Evolutionary conservation across 1,284 basidiomycete genomes (phyloP), one percentile per base, ranked within the genome.

Genomic region (Agaricales sp.): DNA sequence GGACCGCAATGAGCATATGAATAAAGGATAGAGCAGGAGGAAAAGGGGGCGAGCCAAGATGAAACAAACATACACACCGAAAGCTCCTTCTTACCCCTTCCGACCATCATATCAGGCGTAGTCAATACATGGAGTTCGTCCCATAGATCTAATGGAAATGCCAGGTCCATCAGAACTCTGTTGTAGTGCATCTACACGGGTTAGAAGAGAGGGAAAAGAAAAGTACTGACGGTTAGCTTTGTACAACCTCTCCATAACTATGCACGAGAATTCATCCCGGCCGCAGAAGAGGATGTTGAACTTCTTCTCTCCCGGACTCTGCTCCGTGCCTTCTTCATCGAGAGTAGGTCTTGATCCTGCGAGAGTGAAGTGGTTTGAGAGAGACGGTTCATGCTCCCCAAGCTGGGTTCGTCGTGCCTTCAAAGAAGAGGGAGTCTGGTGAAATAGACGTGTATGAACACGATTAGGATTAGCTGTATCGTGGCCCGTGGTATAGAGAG

Each of bases 251-350:
- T 72, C 57, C 21, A 87, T 64, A 1, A 85, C 77, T 12, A 65
- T 57, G 57, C 79, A 82, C 1, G 83, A 87, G 60, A 87, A 87
- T 53, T 80, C 74, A 59, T 86, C 83, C n/a, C 81, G 75, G 46
- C 83, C 84, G 55, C 85, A 69, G 60, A 84, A 86, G 3, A 87
- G 68, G 45, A 87, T 69, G 20, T 71, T 71, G 61, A 76, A 80
- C 8, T 58, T 57, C 18, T 52, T 43, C 30, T n/a, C n/a, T n/a
- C n/a, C n/a, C n/a, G n/a, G n/a, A n/a, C n/a, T n/a, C n/a, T n/a
- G n/a, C n/a, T n/a, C n/a, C n/a, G n/a, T n/a, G n/a, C n/a, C n/a
- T n/a, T n/a, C n/a, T n/a, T n/a, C n/a, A n/a, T n/a, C n/a, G n/a
- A n/a, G n/a, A n/a, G n/a, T n/a, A n/a, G n/a, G n/a, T n/a, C n/a